Percentiles rank a stretch among this genome's conserved stretches.
Conservation (phyloP, 345 rosid species). For the Syzygium jambos region DNA sequence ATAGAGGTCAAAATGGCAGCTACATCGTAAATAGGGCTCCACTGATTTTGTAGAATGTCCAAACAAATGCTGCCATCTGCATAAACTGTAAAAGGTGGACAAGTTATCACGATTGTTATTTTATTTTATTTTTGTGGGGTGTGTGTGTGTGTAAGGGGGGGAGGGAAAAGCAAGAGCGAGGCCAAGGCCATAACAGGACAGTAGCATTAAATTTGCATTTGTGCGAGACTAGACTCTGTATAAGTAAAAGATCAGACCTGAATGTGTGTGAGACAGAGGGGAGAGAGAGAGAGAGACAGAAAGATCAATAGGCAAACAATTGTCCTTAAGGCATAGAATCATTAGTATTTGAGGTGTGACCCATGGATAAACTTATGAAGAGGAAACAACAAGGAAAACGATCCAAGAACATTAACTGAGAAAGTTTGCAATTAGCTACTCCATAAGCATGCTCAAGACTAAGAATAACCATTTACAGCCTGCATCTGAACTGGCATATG, state of each 20-base stretch:
- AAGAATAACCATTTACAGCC: not conserved
- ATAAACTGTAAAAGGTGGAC: conserved; percentile 30
- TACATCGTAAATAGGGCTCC: conserved; percentile 82
- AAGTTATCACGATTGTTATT: not conserved
- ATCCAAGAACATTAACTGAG: not conserved
- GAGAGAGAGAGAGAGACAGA: not conserved
- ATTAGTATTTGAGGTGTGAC: not conserved
- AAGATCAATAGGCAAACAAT: not conserved
- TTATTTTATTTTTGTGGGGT: not conserved
- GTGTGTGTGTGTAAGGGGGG: no score
- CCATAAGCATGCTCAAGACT: not conserved
- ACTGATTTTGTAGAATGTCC: conserved; percentile 82
- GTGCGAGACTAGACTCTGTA: not conserved
- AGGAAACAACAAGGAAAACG: not conserved
- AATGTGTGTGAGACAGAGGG: not conserved
- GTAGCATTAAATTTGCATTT: not conserved
- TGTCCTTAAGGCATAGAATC: not conserved
- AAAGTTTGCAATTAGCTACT: not conserved
- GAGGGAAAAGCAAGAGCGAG: not conserved
- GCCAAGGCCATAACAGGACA: not conserved
- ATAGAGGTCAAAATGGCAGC: conserved; percentile 82
- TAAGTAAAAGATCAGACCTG: not conserved
- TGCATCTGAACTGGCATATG: not conserved
- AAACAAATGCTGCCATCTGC: conserved; percentile 87
- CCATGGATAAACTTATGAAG: not conserved